phyloP scores from a whole-genome alignment of 2,329 filamentous ascomycete genomes.

The Trichoderma sp. region DNA sequence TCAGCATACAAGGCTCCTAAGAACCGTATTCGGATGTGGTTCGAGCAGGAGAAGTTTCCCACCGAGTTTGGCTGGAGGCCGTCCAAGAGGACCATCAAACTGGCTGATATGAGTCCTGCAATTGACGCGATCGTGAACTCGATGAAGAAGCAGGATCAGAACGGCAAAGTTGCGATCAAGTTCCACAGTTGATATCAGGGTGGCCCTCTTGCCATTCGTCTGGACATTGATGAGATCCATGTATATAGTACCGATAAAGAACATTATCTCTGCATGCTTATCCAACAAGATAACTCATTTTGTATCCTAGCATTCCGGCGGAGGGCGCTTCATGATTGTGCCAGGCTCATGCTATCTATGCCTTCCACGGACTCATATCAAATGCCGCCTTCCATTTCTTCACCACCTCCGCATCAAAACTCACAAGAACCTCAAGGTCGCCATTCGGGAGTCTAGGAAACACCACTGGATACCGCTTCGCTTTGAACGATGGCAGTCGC shows the following conservation, averaged over 20 bases:
- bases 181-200: neutral
- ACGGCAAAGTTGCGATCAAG: neutral
- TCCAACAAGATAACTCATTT: neutral
- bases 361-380: neutral
- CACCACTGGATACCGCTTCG: conserved; percentile 17
- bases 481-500: conserved; percentile 11
- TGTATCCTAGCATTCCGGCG: no score
- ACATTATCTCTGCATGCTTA: neutral
- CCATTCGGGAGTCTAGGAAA: conserved; percentile 20
- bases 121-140: conserved; percentile 11
- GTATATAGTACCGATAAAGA: conserved; percentile 2
- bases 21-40: conserved; percentile 28
- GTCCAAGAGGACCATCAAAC: conserved; percentile 20
- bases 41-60: conserved; percentile 29
- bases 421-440: conserved; percentile 22
- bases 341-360: neutral
- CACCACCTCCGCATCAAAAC: neutral
- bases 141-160: conserved; percentile 6
- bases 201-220: neutral
- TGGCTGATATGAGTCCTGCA: conserved; percentile 22
- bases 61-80: conserved; percentile 30
- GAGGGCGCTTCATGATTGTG: no score
- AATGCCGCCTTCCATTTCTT: neutral
- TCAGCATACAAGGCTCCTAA: conserved; percentile 26
- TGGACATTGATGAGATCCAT: neutral